Conservation (phyloP, 2,329 filamentous ascomycete species). For the Knufia fluminis region DNA sequence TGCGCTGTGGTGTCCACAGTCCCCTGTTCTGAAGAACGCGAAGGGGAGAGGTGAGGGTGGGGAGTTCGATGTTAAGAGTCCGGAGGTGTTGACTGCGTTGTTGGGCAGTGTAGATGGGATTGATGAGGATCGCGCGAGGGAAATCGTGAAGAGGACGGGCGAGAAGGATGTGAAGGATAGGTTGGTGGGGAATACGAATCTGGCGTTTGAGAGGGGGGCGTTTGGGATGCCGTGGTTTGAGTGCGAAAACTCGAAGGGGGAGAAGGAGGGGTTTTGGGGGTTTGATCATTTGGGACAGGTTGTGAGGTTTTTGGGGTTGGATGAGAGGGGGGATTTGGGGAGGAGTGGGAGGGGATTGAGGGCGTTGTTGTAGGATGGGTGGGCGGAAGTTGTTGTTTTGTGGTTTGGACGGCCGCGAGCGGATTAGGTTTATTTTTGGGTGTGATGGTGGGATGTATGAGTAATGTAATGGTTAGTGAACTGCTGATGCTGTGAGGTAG, state of each 20-base stretch:
- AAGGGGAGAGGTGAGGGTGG: constrained; percentile 37
- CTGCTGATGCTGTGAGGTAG: too few relatives aligned
- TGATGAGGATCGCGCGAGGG: constrained; percentile 38
- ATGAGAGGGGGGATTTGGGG: constrained; percentile 34
- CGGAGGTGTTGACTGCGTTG: neutral
- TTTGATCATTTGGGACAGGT: constrained; percentile 67
- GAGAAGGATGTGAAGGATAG: constrained; percentile 44
- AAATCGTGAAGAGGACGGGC: constrained; percentile 46
- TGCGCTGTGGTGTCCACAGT: constrained; percentile 36
- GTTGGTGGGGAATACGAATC: constrained; percentile 52
- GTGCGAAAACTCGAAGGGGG: constrained; percentile 41
- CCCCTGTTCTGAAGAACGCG: constrained; percentile 31
- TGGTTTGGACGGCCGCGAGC: too few relatives aligned
- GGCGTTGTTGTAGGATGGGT: constrained; percentile 25
- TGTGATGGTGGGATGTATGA: too few relatives aligned
- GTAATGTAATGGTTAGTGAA: too few relatives aligned
- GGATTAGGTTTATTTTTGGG: too few relatives aligned
- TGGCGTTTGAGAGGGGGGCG: constrained; percentile 52
- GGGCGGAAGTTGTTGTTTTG: too few relatives aligned
- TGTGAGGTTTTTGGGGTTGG: constrained; percentile 55
- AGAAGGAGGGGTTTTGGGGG: constrained; percentile 62
- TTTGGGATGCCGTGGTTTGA: constrained; percentile 69
- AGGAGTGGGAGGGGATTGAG: constrained; percentile 28
- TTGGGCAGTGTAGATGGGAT: constrained; percentile 33
- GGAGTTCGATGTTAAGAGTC: constrained; percentile 14